Percentiles rank a stretch among this genome's conserved stretches.
Conservation (phyloP, 2,329 filamentous ascomycete species). For the Escovopsis sp. region DNA sequence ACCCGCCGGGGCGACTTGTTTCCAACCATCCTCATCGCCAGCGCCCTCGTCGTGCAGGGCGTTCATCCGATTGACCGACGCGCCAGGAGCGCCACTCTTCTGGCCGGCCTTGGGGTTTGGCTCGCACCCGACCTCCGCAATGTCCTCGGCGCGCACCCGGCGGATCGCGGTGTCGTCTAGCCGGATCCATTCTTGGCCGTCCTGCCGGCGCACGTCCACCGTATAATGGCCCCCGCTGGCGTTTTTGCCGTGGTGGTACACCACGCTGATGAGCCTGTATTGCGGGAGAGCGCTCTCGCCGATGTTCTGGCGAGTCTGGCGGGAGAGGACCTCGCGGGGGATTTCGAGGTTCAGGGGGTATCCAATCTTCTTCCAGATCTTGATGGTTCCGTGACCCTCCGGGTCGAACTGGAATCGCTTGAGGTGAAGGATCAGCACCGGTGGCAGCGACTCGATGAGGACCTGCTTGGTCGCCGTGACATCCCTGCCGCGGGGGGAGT, state of each 20-base stretch:
- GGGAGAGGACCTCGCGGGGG: conserved; percentile 75
- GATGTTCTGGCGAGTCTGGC: conserved; percentile 49
- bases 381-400: conserved; percentile 65
- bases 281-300: conserved; percentile 58
- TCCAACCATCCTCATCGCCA: conserved; percentile 64
- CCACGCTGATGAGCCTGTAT: conserved; percentile 76
- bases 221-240: conserved; percentile 95
- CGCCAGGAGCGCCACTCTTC: conserved; percentile 34
- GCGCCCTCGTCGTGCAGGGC: conserved; percentile 51
- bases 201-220: conserved; percentile 88
- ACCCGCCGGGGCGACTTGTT: conserved; percentile 53
- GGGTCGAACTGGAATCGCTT: conserved; percentile 97
- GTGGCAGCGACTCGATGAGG: conserved; percentile 81
- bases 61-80: conserved; percentile 60
- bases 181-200: conserved; percentile 90
- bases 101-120: conserved; percentile 56
- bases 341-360: conserved; percentile 93
- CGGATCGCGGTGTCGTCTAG: conserved; percentile 88
- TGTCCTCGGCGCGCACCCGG: conserved; percentile 73
- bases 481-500: conserved; percentile 61
- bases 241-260: conserved; percentile 96
- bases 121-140: conserved; percentile 67
- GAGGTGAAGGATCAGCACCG: conserved; percentile 83
- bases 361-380: conserved; percentile 96
- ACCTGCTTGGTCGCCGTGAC: conserved; percentile 82